Base-by-base conservation (phyloP, 225 moss, liverwort and hornwort species). In the Physcomitrium patens region DNA sequence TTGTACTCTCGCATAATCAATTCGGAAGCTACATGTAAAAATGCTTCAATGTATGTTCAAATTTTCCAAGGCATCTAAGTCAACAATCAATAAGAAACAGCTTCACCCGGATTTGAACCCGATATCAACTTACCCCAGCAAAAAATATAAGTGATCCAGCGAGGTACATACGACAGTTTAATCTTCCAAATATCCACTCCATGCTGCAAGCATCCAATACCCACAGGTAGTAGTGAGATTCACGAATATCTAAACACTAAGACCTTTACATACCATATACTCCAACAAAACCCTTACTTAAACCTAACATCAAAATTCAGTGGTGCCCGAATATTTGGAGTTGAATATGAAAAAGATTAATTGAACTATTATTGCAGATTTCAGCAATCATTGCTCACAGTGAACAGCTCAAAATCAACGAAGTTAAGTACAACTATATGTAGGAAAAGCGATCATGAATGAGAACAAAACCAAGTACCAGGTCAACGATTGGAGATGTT, bases 151-250 rank as follows among this genome's bases (percentile, higher is more conserved):
- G 79, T 65, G 19, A 79, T 83, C 93, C 93, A 93, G 67, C 95
- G 91, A 60, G 79, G 81, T 66, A 69, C 85, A 63, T 93, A 93
- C 4, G 85, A 78, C 14, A 88, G 55, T 76, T 88, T 65, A 10
- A 62, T 70, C 71, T 85, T 89, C 95, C 93, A 95, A 48, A 70
- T 14, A 69, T 93, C 93, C 18, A 88, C 85, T 53, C 77, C 86
- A 20, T 50, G 27, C 94, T 94, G 79, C 71, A 75, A 20, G 4
- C 52, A 67, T 69, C 48, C 62, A 68, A 77, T n/a, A 75, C 26
- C 6, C 74, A 67, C 57, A 65, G 59, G 41, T 6, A 57, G 26
- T n/a, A 68, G 27, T 65, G 31, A 74, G 47, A 43, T 74, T 61
- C 48, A 37, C 52, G 18, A 46, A 22, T 27, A 11, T 55, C 28